Percentiles rank a stretch among this genome's conserved stretches.
These are phyloP conservation scores for Lactarius tabidus DNA, from an alignment of 768 basidiomycete genomes.

Conservation along the genomic window DNA sequence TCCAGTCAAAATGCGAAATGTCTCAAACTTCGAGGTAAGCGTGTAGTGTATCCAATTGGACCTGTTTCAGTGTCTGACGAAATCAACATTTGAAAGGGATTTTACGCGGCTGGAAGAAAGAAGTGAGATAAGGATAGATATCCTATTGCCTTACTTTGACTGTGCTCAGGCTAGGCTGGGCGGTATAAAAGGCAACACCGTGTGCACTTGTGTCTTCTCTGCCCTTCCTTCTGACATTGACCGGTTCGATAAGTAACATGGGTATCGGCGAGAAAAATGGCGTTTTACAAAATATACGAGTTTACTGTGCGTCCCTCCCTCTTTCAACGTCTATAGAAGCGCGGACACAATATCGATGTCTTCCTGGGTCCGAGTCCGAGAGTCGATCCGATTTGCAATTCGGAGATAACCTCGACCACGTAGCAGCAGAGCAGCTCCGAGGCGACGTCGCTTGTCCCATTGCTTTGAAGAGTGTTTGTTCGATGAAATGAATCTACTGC, in stretches of 20 bases:
- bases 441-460: neutral
- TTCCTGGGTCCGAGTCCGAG: neutral
- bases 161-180: neutral
- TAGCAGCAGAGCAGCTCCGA: neutral
- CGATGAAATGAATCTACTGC: too few species aligned
- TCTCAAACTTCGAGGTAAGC: neutral
- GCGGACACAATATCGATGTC: neutral
- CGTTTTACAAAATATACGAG: slow-evolving; percentile 54
- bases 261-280: slow-evolving; percentile 12
- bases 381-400: neutral
- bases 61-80: neutral
- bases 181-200: neutral
- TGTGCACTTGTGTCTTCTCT: neutral
- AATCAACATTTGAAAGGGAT: neutral
- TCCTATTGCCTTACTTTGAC: neutral
- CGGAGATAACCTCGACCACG: neutral
- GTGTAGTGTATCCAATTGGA: neutral
- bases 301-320: slow-evolving; percentile 49
- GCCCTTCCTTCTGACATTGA: neutral
- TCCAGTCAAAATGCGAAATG: neutral
- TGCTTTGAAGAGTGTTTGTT: neutral
- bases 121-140: neutral
- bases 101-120: neutral
- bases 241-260: neutral
- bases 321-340: neutral